Percentiles rank a stretch among this genome's conserved stretches.
Conservation (phyloP, 2,329 filamentous ascomycete genomes). For the Colletotrichum filicis region DNA sequence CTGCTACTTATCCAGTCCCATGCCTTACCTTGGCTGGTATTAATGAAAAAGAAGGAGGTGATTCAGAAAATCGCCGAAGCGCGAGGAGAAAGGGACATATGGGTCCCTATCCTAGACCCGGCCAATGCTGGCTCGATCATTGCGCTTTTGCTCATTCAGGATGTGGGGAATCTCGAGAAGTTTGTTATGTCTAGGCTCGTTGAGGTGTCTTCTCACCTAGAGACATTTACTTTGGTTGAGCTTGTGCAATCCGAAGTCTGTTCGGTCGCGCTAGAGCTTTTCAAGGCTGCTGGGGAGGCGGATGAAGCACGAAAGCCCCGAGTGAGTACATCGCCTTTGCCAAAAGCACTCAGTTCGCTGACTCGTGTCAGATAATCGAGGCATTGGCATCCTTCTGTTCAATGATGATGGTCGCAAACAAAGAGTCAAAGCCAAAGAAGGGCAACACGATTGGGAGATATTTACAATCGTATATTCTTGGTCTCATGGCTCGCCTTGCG, state of each 20-base stretch:
- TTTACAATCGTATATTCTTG: constrained; percentile 84
- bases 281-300: constrained; percentile 81
- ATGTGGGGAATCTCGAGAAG: constrained; percentile 66
- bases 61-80: constrained; percentile 85
- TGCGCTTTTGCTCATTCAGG: constrained; percentile 69
- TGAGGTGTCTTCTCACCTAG: constrained; percentile 77
- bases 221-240: constrained; percentile 71
- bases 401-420: constrained; percentile 51
- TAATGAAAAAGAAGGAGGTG: constrained; percentile 80
- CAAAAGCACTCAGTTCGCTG: neutral
- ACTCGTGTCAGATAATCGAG: constrained; percentile 52
- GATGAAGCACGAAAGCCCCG: constrained; percentile 65
- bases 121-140: constrained; percentile 68
- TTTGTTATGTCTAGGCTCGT: constrained; percentile 76
- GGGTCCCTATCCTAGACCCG: constrained; percentile 64
- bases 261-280: constrained; percentile 79
- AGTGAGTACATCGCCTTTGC: constrained; percentile 56
- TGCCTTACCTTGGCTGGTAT: constrained; percentile 86
- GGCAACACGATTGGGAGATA: constrained; percentile 75
- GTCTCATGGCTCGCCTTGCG: constrained; percentile 85
- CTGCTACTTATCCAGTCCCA: constrained; percentile 81
- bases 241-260: constrained; percentile 82
- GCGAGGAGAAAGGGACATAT: constrained; percentile 74
- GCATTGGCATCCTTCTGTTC: constrained; percentile 59
- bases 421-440: constrained; percentile 59